Evolutionary conservation across 78 protist genomes (phyloP), one percentile per base, ranked within the genome.

Genomic region (Dictyostelium purpureum): DNA sequence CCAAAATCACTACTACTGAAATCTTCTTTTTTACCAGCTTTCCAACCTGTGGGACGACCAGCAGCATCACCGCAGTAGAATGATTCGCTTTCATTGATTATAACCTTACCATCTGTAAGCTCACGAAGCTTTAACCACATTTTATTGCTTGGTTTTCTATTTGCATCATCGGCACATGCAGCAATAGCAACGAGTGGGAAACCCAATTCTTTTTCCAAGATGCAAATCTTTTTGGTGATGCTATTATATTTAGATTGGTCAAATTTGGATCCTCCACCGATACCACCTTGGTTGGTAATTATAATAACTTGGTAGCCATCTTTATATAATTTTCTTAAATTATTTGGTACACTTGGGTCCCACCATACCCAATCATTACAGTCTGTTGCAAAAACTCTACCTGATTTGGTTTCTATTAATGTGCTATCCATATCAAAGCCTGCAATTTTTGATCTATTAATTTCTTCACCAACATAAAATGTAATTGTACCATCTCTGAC

Each of bases 361-460:
- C 90, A 82, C 79, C 79, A 82, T n/a, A 38, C 70, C 90, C 90
- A 82, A 82, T 82, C 90, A 42, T 63, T 45, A 40, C 47, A 45
- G 42, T 24, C 16, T 2, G 16, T 52, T 19, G 90, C 75, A 82
- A 49, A 59, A 14, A 37, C 61, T 24, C 5, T 57, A 42, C 90
- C 90, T 54, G 90, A 82, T 76, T 70, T 70, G 38, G 77, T 45
- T 1, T 40, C 16, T 3, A 82, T 31, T 2, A 82, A 16, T 70
- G 90, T 82, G 19, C 65, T 61, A 70, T 82, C 90, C 90, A 82
- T 82, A 82, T 82, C 90, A 70, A 82, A 82, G 1, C 80, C 59
- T n/a, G 79, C 90, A 51, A 82, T 57, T 80, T 82, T 82, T 21
- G 66, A 24, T 42, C 80, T 67, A 4, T 45, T 35, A 19, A 82